Evolutionary conservation across 2,329 filamentous ascomycete species (phyloP).

Genomic region (Beauveria medogensis): DNA sequence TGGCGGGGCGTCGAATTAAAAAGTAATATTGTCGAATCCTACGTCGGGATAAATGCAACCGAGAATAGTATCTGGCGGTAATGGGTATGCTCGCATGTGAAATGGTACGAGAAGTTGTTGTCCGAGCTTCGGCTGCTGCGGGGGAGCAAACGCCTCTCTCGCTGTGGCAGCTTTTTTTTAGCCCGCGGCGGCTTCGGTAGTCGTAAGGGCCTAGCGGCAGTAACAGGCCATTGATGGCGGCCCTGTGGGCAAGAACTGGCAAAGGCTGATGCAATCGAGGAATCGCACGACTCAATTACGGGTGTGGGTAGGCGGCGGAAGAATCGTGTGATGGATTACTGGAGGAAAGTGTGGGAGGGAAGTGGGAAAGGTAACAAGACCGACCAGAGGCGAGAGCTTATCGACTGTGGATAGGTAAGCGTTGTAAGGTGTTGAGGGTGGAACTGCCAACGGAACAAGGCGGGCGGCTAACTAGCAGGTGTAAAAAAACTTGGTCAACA

Average conservation of each 20-base stretch:
- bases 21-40: neutral
- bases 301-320: slow-evolving; percentile 6
- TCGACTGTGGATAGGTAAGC: neutral
- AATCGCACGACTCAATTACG: neutral
- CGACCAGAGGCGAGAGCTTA: slow-evolving; percentile 14
- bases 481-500: neutral
- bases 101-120: neutral
- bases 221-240: slow-evolving; percentile 36
- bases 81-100: neutral
- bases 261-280: neutral
- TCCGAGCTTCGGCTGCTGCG: slow-evolving; percentile 9
- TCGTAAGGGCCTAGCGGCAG: slow-evolving; percentile 39
- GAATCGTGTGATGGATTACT: neutral
- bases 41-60: neutral
- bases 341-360: slow-evolving; percentile 1
- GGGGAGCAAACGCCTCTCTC: neutral
- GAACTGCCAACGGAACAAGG: slow-evolving; percentile 3
- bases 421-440: neutral
- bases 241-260: neutral
- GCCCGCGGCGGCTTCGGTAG: slow-evolving; percentile 33
- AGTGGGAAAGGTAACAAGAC: slow-evolving; percentile 16
- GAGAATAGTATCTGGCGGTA: neutral
- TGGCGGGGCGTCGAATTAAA: neutral
- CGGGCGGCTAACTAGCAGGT: neutral
- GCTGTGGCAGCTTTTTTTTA: slow-evolving; percentile 4